Evolutionary conservation across 2,329 filamentous ascomycete genomes (phyloP).

Genomic region (Neophaeococcomyces mojaviensis): DNA sequence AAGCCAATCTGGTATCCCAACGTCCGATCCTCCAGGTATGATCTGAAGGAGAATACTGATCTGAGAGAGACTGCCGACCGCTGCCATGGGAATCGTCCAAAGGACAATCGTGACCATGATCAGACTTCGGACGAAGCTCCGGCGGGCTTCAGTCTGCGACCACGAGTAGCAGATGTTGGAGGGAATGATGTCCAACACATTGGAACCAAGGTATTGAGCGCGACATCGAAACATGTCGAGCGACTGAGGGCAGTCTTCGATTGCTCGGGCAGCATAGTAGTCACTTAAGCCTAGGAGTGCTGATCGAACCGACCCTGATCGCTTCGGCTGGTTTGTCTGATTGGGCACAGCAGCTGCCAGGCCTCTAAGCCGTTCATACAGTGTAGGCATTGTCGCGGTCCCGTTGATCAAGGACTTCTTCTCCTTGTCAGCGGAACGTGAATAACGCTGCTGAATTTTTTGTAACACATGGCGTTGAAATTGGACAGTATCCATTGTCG

Average conservation of each 20-base stretch:
- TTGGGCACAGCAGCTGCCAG: not conserved
- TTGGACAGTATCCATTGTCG: not conserved
- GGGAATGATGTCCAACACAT: not conserved
- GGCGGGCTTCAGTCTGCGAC: not conserved
- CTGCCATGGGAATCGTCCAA: conserved; percentile 7
- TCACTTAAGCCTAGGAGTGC: not conserved
- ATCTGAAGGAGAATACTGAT: not conserved
- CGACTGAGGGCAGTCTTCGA: conserved; percentile 1
- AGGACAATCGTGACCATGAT: not conserved
- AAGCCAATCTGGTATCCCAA: not conserved
- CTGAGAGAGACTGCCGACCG: conserved; percentile 4
- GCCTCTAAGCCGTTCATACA: not conserved
- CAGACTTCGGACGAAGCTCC: not conserved
- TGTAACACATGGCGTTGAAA: not conserved
- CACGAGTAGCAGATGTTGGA: not conserved
- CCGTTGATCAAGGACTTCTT: not conserved
- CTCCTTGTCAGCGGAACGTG: not conserved
- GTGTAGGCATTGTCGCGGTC: not conserved
- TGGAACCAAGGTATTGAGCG: not conserved
- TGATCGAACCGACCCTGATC: not conserved
- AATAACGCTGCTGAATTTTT: not conserved
- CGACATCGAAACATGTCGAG: not conserved
- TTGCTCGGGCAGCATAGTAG: not conserved
- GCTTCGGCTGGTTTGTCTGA: not conserved
- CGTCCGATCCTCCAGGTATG: not conserved